Percentiles rank a stretch among this genome's conserved stretches.
These are phyloP conservation scores for Stachybotrys elegans DNA, from an alignment of 2,329 filamentous ascomycete genomes.

Conservation along the genomic window DNA sequence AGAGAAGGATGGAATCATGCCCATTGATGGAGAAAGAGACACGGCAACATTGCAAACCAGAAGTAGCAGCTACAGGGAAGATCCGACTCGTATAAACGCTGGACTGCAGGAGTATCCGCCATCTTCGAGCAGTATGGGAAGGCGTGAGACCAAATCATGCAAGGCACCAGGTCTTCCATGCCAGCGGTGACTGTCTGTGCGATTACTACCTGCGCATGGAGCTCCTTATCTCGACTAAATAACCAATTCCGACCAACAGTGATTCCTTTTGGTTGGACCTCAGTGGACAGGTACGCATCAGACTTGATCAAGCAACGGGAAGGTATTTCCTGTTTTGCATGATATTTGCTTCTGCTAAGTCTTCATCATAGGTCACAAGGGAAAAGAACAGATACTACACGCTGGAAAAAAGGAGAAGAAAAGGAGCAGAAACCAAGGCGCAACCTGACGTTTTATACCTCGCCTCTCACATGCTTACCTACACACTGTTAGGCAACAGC, in stretches of 20 bases:
- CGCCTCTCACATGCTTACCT: background rate
- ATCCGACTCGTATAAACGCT: too few relatives aligned
- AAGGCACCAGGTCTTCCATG: background rate
- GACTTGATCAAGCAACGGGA: background rate
- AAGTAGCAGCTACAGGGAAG: too few relatives aligned
- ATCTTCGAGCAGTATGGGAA: background rate
- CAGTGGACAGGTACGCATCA: background rate
- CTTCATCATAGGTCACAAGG: background rate
- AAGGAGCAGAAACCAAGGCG: background rate
- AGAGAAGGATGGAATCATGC: too few relatives aligned
- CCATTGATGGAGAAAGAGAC: too few relatives aligned
- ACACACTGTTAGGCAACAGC: background rate
- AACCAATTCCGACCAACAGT: background rate
- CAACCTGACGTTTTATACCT: background rate
- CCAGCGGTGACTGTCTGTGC: background rate
- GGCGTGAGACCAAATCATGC: background rate
- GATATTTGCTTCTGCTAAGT: background rate
- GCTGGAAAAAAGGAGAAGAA: background rate
- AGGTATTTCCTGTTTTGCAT: background rate
- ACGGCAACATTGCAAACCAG: too few relatives aligned
- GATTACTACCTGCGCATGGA: background rate
- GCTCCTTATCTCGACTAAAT: background rate
- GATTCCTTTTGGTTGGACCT: background rate
- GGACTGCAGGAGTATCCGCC: too few relatives aligned
- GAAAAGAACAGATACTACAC: background rate